Evolutionary conservation across 2,329 filamentous ascomycete species (phyloP), one percentile per base, ranked within the genome.

Genomic region (Fusarium sp.): DNA sequence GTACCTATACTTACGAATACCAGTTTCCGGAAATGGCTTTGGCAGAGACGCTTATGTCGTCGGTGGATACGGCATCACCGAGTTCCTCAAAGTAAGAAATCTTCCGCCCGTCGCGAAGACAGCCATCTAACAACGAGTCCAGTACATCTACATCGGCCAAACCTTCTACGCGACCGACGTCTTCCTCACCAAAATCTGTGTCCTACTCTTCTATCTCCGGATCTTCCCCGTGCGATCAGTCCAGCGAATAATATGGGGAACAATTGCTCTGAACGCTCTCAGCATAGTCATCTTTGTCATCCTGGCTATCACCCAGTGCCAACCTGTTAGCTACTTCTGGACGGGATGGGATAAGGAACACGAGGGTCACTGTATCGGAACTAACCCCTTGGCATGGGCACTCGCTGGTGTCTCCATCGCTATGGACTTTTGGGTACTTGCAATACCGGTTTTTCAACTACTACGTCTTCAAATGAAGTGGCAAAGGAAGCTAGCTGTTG

Each of bases 161-260:
- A 54, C 55, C 2, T 43, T 70, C 3, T 70, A 70, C 25, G 58
- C 63, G 8, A 34, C 42, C 3, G 66, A 70, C 9, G 44, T 70
- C 5, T 66, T 68, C 4, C 43, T 45, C 4, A 52, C 63, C 18
- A 70, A 70, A 4, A 60, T 70, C 6, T 61, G 61, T 7, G 50
- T 70, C 15, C 27, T 70, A 0, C 67, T 70, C 24, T 70, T 70
- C 15, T 70, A 57, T 25, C 66, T 70, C 6, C 56, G 66, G 1
- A 66, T 70, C n/a, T 70, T 70, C 5, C 67, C 56, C 5, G 2
- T 24, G 1, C 44, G 27, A 11, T 52, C 56, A 0, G 42, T 50
- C 6, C 30, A 29, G 20, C 47, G 58, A 25, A 2, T 66, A 3
- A 49, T 70, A 18, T 70, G 67, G 67, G 57, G 40, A 12, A 70